Base-by-base conservation (phyloP, 768 basidiomycete species). In the Pisolithus sp. region DNA sequence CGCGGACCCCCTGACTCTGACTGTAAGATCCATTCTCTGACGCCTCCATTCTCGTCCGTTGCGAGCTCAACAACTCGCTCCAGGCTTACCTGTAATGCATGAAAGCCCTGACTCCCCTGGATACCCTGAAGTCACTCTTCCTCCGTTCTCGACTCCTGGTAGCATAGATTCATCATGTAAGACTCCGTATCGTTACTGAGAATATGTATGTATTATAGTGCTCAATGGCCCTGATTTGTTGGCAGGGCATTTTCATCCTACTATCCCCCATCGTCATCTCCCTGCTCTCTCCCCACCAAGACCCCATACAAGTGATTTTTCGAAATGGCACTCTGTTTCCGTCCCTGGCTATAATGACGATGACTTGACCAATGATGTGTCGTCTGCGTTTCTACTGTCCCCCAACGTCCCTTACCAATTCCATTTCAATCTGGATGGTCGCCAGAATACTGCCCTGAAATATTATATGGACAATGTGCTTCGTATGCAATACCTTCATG, bases 111-210 rank as follows among this genome's bases (percentile, higher is more conserved):
- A 70, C 60, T 68, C 68, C 8, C 62, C 62, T 56, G 66, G 57
- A 61, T 65, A 59, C 57, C 42, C 50, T 20, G 64, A 62, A 59
- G 62, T 66, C 61, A 53, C 62, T 57, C 67, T 61, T 60, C 64
- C 61, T 56, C 37, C 64, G 59, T 56, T 66, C 61, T 58, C 70
- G 60, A 56, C 67, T 63, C 60, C 67, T 69, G 61, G 64, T 71
- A 80, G 74, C 72, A 71, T 82, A 81, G 80, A 77, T 68, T 61
- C 63, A 50, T 69, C 78, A 78, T 82, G 84, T 85, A 85, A 85
- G 84, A 79, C 69, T 62, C 71, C 78, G 82, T 84, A 83, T 77
- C 77, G 73, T 62, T 81, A 81, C 76, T 82, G 73, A 82, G 76
- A 77, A 71, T 74, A 76, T 81, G 69, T 73, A 78, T 80, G 80